Conservation (phyloP, 176 grass and related monocot genomes). For the Carex parvula region DNA sequence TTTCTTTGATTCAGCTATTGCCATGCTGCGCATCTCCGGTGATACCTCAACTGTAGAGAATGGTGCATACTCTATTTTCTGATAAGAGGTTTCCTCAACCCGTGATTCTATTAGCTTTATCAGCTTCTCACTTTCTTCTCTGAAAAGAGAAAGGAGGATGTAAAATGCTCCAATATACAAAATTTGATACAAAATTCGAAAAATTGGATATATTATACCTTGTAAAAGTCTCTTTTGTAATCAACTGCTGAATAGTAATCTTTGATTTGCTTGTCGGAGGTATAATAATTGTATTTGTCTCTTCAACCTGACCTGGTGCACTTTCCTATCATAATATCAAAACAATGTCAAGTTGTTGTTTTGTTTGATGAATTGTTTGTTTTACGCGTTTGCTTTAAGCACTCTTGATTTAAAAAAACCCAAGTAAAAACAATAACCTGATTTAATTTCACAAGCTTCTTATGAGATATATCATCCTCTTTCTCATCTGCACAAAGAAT, state of each 20-base stretch:
- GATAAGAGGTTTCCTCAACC: slow-evolving; percentile 39
- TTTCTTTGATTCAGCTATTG: slow-evolving; percentile 90
- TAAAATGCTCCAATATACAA: neutral
- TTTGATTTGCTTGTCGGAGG: slow-evolving; percentile 53
- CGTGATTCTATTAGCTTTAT: slow-evolving; percentile 81
- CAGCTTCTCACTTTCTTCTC: slow-evolving; percentile 84
- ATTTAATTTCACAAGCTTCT: slow-evolving; percentile 22
- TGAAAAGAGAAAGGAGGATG: slow-evolving; percentile 20
- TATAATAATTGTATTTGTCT: slow-evolving; percentile 43
- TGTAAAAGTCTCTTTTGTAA: slow-evolving; percentile 81
- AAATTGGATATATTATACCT: slow-evolving; percentile 43
- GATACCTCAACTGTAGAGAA: slow-evolving; percentile 48
- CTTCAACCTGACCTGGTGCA: neutral
- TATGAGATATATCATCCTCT: slow-evolving; percentile 29
- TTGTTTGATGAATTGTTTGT: neutral
- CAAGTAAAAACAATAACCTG: slow-evolving; percentile 12
- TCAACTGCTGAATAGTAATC: slow-evolving; percentile 68
- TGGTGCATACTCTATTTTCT: slow-evolving; percentile 26
- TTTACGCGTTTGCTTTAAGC: neutral
- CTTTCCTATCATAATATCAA: slow-evolving; percentile 9
- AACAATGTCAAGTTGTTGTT: neutral
- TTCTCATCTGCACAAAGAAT: slow-evolving; percentile 47
- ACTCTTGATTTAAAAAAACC: neutral
- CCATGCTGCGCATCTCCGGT: slow-evolving; percentile 47
- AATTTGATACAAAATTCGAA: neutral